Conservation (phyloP, 1,284 basidiomycete genomes). For the Moniliella sp. region DNA sequence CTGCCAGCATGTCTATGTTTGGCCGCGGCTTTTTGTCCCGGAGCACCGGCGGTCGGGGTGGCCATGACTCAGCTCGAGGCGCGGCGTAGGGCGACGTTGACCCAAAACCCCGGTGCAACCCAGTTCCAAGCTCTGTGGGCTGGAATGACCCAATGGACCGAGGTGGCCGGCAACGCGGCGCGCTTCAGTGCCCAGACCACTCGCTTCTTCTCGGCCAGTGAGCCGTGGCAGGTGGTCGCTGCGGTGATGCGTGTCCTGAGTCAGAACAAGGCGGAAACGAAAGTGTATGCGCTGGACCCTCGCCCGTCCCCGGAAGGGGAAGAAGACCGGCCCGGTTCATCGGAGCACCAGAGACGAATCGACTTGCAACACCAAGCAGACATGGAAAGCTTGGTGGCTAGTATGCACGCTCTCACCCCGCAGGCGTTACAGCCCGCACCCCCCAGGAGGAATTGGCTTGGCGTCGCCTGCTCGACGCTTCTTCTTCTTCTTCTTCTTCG, state of each 20-base stretch:
- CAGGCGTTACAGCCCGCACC: no score
- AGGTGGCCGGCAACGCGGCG: not conserved
- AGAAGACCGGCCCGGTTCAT: not conserved
- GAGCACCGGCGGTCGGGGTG: slow-evolving; percentile 4
- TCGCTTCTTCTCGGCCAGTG: slow-evolving; percentile 18
- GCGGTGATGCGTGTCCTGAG: slow-evolving; percentile 10
- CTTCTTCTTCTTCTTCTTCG: no score
- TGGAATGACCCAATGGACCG: slow-evolving; percentile 8
- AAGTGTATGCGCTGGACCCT: slow-evolving; percentile 8
- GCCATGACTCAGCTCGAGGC: slow-evolving; percentile 18
- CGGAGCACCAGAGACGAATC: not conserved
- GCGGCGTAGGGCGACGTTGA: slow-evolving; percentile 20
- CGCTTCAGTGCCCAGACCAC: slow-evolving; percentile 28
- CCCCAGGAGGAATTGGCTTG: no score
- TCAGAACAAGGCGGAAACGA: slow-evolving; percentile 7
- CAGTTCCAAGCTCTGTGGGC: not conserved
- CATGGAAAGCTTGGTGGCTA: not conserved
- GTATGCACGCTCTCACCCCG: not conserved
- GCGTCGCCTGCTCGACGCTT: no score
- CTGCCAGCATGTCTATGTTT: no score
- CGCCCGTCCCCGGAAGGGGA: not conserved
- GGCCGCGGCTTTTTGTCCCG: not conserved
- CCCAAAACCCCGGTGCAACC: not conserved
- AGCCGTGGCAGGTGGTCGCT: slow-evolving; percentile 8
- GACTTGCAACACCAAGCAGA: not conserved